Evolutionary conservation across 106 monocot species (phyloP).

Genomic region (Allium cepa): DNA sequence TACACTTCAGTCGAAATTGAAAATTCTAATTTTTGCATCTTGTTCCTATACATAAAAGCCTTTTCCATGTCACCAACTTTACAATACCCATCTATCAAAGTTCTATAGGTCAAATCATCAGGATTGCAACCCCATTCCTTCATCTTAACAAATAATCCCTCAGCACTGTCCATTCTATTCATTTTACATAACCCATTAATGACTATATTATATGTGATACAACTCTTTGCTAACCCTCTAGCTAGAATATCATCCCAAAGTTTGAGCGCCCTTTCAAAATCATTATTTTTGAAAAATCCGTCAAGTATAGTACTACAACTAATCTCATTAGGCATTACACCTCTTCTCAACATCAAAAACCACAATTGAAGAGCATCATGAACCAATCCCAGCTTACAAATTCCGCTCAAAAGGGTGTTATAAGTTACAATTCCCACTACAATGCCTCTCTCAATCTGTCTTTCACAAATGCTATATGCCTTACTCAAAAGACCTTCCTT

Average conservation of each 20-base stretch:
- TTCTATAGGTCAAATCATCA: constrained; percentile 65
- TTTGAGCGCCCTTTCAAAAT: constrained; percentile 47
- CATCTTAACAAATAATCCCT: constrained; percentile 62
- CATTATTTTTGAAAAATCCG: constrained; percentile 67
- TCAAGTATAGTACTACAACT: constrained; percentile 72
- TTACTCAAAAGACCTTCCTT: constrained; percentile 52
- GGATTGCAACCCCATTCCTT: constrained; percentile 54
- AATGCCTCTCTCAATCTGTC: constrained; percentile 56
- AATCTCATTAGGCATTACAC: constrained; percentile 75
- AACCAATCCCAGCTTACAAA: constrained; percentile 31
- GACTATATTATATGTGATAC: constrained; percentile 51
- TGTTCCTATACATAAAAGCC: constrained; percentile 45
- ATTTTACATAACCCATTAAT: constrained; percentile 82
- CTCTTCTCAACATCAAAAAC: constrained; percentile 89
- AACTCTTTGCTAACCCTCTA: constrained; percentile 61
- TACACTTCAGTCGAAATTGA: constrained; percentile 67
- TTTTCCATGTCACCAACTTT: constrained; percentile 51
- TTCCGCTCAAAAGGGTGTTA: constrained; percentile 82
- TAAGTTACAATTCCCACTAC: constrained; percentile 50
- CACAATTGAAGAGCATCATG: constrained; percentile 77
- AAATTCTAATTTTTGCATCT: constrained; percentile 60
- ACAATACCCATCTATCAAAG: constrained; percentile 76
- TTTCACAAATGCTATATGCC: constrained; percentile 63
- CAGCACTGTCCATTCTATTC: constrained; percentile 60
- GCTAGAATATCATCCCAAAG: constrained; percentile 74